Evolutionary conservation across 163 green algal genomes (phyloP), one percentile per base, ranked within the genome.

Genomic region (Chlamydomonas reinhardtii): DNA sequence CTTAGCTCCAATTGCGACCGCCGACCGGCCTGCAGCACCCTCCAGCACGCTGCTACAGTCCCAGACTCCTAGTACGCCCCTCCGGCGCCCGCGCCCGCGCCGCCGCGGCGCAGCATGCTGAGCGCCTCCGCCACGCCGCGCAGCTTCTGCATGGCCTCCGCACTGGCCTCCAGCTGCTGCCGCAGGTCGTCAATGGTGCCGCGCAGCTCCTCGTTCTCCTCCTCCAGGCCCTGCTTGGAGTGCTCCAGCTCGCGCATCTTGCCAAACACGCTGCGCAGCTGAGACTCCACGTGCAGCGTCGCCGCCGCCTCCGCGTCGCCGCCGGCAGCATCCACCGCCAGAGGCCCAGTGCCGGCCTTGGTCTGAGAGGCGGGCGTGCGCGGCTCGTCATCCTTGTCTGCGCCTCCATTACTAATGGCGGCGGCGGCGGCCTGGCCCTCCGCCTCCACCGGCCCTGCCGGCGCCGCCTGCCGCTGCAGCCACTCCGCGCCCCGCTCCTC

Each of bases 141-240:
- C 56, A 87, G 81, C 71, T 87, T 87, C 22, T 87, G 70, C 81
- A 87, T 87, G 5, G 81, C 71, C 70, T 87, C 81, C 31, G 81
- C 81, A 59, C 71, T 81, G 71, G 25, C 59, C 20, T 56, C 70
- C 71, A 87, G 56, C 81, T 87, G 71, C 56, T 66, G 22, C 25
- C 56, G 27, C 56, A 87, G 70, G 43, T 87, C 70, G 1, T 87
- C 81, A 35, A 81, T 87, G 22, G 70, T 87, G 81, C 12, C 32
- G 15, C 71, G 54, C 59, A 87, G 56, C 56, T 65, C 81, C 27
- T 12, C 29, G 37, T 87, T 87, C 70, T 87, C 81, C 56, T 74
- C 70, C 70, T 79, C 81, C 35, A 87, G 81, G 54, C 80, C 81
- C 31, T 74, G 56, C 70, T 74, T 80, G 70, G 22, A n/a, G 19